phyloP scores from a whole-genome alignment of 495 filamentous ascomycete genomes.

The Trichoderma erinaceum region DNA sequence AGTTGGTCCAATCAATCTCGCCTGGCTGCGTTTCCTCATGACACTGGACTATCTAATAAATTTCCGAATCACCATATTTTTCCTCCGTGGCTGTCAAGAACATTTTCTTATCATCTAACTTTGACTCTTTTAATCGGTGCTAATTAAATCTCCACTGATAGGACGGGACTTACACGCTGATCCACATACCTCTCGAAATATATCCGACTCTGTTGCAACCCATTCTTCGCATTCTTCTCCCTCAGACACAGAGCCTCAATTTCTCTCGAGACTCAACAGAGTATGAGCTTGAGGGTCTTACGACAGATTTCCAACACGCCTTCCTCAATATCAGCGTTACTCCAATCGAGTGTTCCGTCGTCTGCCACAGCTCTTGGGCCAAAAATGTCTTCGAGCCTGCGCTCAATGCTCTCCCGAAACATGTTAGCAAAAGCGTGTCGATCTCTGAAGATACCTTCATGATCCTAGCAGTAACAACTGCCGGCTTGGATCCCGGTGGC shows the following conservation, averaged over 20 bases:
- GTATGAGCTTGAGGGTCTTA: constrained; percentile 34
- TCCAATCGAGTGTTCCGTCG: constrained; percentile 86
- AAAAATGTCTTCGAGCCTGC: constrained; percentile 67
- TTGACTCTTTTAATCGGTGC: not conserved
- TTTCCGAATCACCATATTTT: not conserved
- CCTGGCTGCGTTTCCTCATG: not conserved
- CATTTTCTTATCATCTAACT: not conserved
- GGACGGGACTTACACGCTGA: constrained; percentile 81
- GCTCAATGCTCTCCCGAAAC: constrained; percentile 45
- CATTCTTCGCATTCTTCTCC: constrained; percentile 77
- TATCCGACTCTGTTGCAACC: constrained; percentile 79
- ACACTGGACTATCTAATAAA: not conserved
- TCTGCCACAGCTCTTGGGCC: constrained; percentile 70
- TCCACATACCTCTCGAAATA: constrained; percentile 81
- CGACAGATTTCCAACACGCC: constrained; percentile 48
- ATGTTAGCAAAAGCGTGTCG: constrained; percentile 48
- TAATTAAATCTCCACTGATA: constrained; percentile 32
- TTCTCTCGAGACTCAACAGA: constrained; percentile 25
- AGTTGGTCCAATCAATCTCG: constrained; percentile 21
- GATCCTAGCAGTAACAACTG: constrained; percentile 79
- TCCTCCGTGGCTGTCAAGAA: not conserved
- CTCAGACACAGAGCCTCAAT: constrained; percentile 40
- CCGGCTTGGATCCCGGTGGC: constrained; percentile 89
- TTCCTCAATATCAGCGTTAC: constrained; percentile 94
- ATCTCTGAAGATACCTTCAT: constrained; percentile 81